Conservation (phyloP, 2,329 filamentous ascomycete species). For the Septoria linicola region DNA sequence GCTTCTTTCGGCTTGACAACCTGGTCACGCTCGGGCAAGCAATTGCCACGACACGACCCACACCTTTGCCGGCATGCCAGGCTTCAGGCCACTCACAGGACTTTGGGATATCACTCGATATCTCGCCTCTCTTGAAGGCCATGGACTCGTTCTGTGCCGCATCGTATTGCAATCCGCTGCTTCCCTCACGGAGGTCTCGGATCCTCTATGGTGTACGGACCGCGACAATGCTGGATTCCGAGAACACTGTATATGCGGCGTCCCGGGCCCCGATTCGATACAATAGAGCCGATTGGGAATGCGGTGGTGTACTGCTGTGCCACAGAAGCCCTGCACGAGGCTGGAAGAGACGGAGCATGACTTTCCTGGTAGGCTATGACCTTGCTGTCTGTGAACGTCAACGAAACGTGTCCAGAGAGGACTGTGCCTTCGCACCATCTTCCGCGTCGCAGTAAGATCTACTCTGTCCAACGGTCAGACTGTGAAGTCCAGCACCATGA, state of each 20-base stretch:
- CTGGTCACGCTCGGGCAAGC: neutral
- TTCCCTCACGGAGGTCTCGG: no score
- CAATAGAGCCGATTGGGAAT: neutral
- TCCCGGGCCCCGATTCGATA: neutral
- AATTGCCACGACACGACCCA: no score
- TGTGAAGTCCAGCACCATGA: neutral
- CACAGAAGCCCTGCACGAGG: conserved; percentile 15
- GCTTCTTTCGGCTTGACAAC: neutral
- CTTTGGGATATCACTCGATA: no score
- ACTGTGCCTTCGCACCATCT: neutral
- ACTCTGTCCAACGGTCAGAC: no score
- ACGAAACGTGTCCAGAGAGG: conserved; percentile 6
- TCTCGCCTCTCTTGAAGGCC: no score
- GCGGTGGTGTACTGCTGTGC: conserved; percentile 11
- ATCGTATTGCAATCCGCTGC: neutral
- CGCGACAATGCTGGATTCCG: no score
- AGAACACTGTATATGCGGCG: neutral
- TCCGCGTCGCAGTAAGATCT: no score
- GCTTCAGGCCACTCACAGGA: no score
- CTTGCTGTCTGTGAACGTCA: conserved; percentile 1
- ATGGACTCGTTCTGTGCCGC: neutral
- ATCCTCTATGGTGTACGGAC: no score
- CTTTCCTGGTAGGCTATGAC: neutral
- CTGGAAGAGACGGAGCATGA: conserved; percentile 6
- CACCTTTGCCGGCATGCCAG: no score